Evolutionary conservation across 2,329 filamentous ascomycete species (phyloP).

Genomic region (Aphanocladium album): DNA sequence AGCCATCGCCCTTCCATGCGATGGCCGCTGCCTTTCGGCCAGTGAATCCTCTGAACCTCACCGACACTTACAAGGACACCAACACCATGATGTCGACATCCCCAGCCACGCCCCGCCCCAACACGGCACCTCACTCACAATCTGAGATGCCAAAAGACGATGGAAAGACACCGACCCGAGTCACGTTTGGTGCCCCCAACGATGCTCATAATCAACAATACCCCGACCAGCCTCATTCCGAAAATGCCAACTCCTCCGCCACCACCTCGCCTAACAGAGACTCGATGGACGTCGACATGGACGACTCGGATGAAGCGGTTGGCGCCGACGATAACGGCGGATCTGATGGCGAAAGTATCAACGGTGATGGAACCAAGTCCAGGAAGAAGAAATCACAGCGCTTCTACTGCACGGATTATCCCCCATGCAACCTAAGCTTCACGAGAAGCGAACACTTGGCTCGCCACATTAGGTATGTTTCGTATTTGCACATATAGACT

Average conservation of each 20-base stretch:
- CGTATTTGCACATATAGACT: background rate
- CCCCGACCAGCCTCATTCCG: background rate
- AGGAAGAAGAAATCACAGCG: slow-evolving; percentile 97
- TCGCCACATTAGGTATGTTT: slow-evolving; percentile 75
- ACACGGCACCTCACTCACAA: slow-evolving; percentile 29
- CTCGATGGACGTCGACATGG: slow-evolving; percentile 70
- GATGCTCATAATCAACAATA: slow-evolving; percentile 42
- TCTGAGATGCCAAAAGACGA: slow-evolving; percentile 35
- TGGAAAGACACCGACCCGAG: slow-evolving; percentile 58
- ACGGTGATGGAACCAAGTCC: slow-evolving; percentile 61
- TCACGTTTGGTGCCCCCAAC: slow-evolving; percentile 41
- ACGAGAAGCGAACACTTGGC: slow-evolving; percentile 94
- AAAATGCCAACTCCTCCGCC: slow-evolving; percentile 33
- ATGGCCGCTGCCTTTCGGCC: slow-evolving; percentile 48
- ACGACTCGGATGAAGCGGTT: slow-evolving; percentile 62
- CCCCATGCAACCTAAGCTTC: slow-evolving; percentile 90
- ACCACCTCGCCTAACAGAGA: slow-evolving; percentile 46
- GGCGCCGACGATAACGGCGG: slow-evolving; percentile 42
- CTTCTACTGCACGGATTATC: slow-evolving; percentile 94
- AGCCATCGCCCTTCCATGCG: slow-evolving; percentile 1
- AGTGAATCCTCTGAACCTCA: slow-evolving; percentile 38
- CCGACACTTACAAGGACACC: slow-evolving; percentile 18
- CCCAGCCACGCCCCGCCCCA: slow-evolving; percentile 30
- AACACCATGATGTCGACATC: slow-evolving; percentile 33
- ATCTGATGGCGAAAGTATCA: slow-evolving; percentile 62